Evolutionary conservation across 202 grass and related monocot genomes (phyloP), one percentile per base, ranked within the genome.

Genomic region (Zizania palustris): DNA sequence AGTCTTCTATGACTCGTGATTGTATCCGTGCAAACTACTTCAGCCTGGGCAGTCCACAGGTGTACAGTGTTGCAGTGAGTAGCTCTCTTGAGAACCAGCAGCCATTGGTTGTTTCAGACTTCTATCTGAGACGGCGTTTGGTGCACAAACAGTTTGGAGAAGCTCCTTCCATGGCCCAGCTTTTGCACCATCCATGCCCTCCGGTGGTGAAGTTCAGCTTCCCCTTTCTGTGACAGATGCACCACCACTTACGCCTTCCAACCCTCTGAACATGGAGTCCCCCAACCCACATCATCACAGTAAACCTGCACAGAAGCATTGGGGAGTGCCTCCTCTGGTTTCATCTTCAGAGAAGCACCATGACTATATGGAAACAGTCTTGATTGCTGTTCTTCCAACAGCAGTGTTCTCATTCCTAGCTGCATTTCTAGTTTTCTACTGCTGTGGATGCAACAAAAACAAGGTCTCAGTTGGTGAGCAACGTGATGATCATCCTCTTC

Each of bases 401-500:
- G 71, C 61, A 0, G 79, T 55, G 4, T 72, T 79, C 60, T 88
- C 82, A 5, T 82, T 93, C 60, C n/a, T 85, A 57, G 46, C n/a
- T 67, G 85, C 75, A 50, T 88, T 87, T 78, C 20, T 83, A 67
- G 73, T 85, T 64, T 86, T 84, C 70, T 88, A 78, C 82, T 87
- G 72, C 65, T 63, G 78, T 59, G 85, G 78, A 67, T 93, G 71
- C 80, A 72, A 84, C 65, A 90, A 89, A 77, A 76, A 48, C 72
- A 85, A 75, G 71, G 83, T 62, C 36, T 77, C 71, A 8, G 63
- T 71, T 4, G 3, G 72, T 41, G 68, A 87, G 66, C 76, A 80
- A n/a, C 75, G 70, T 51, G 76, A 82, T 85, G 72, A 84, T 7
- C 76, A 81, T 53, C 87, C 91, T 62, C 87, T 93, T 72, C 79